A percentile compares a stretch with the other conserved stretches of the same genome.
Evolutionary conservation across 441 rosid species (phyloP).

Genomic region (Pelargonium myrrhifolium): DNA sequence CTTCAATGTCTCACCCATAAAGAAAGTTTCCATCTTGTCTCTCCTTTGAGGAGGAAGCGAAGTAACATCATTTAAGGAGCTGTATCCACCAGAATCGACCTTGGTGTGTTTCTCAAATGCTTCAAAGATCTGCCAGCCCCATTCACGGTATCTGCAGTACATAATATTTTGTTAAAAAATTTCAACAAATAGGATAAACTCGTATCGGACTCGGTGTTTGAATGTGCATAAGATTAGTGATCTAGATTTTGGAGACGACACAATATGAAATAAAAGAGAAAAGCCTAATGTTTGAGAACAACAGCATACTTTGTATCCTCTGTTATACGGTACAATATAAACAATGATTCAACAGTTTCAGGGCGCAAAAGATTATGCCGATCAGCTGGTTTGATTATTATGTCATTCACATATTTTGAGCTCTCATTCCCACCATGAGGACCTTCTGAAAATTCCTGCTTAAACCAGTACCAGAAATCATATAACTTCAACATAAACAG

Average conservation of each 20-base stretch:
- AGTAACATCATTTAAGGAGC: constrained; percentile 74
- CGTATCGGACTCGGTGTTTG: background rate
- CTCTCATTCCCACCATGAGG: constrained; percentile 88
- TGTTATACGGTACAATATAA: constrained; percentile 73
- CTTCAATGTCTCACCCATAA: constrained; percentile 81
- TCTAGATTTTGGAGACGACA: too few relatives aligned
- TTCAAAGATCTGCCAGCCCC: constrained; percentile 97
- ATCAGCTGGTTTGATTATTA: constrained; percentile 77
- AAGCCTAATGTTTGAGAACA: constrained; percentile 10
- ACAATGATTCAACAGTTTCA: constrained; percentile 90
- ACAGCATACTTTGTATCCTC: constrained; percentile 63
- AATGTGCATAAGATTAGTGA: background rate
- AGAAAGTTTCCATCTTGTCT: constrained; percentile 95
- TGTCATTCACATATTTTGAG: constrained; percentile 64
- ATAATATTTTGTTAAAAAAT: constrained; percentile 16
- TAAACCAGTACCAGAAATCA: constrained; percentile 23
- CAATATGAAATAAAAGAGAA: constrained; percentile 11
- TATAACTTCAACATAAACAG: constrained; percentile 13
- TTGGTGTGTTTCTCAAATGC: constrained; percentile 84
- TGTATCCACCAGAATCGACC: constrained; percentile 82
- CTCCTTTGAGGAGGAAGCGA: constrained; percentile 65
- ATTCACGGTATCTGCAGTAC: constrained; percentile 69
- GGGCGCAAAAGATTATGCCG: constrained; percentile 91
- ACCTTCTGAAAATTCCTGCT: constrained; percentile 65
- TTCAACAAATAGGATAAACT: constrained; percentile 3